Evolutionary conservation across 192 early-diverging fungal genomes (phyloP), one percentile per base, ranked within the genome.

Genomic region (Kappamyces sp.): DNA sequence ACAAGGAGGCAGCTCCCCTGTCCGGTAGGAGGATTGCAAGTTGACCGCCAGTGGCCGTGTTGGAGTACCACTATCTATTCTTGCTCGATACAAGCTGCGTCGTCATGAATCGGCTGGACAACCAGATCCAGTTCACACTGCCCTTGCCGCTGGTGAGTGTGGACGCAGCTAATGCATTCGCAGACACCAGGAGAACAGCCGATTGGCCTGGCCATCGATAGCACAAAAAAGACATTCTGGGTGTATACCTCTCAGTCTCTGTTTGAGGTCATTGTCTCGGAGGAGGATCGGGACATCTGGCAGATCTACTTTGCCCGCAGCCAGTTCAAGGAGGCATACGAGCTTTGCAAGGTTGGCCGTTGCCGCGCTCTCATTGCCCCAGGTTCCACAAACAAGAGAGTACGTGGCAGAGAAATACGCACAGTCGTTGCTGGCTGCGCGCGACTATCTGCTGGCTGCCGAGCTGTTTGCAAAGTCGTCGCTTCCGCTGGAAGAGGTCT

Each of bases 281-380:
- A 94, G 35, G 96, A 99, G 74, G 91, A 93, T 54, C 83, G 93
- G 37, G 86, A 99, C 59, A 86, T 95, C 3, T 99, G 96, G 96
- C 78, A 83, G 35, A 78, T 97, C 1, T 96, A 88, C 64, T 69
- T 99, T 39, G 70, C 84, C 32, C 83, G 83, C 38, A 84, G 86
- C 51, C 75, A 86, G 55, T 99, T 89, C 65, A 90, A 94, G 38
- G 63, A 62, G 14, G 40, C 61, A 15, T 42, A 34, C 29, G 42
- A 9, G 11, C 8, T 34, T 4, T 49, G 8, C 30, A 22, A 49
- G 6, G 14, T 5, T 22, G 41, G 12, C 12, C 41, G 41, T 12
- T 12, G 6, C 5, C 12, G 41, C 34, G 5, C 40, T 4, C 34
- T 40, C 12, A 31, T 3, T 53, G 22, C 31, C 32, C 5, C 14